Conservation (phyloP, 2,329 filamentous ascomycete species). For the Aspergillus jensenii region DNA sequence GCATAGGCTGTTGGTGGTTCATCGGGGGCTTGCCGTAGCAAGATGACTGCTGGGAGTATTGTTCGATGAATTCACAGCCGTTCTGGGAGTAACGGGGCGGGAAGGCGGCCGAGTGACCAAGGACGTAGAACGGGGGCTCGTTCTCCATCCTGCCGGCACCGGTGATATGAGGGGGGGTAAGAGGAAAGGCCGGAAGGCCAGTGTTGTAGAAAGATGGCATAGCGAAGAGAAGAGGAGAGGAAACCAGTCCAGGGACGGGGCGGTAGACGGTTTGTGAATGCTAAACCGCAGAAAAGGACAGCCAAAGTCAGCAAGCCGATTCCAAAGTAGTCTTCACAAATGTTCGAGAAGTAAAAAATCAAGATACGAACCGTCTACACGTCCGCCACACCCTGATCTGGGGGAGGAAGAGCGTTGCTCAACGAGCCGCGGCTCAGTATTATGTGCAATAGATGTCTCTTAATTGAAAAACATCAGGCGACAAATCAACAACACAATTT, state of each 20-base stretch:
- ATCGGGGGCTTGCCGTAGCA: conserved; percentile 41
- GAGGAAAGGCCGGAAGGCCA: conserved; percentile 42
- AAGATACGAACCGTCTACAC: conserved; percentile 43
- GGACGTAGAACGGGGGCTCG: conserved; percentile 40
- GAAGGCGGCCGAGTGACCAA: conserved; percentile 37
- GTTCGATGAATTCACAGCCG: conserved; percentile 47
- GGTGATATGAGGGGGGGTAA: conserved; percentile 43
- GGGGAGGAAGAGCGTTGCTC: conserved; percentile 39
- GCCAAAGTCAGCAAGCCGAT: conserved; percentile 22
- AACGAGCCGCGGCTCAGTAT: conserved; percentile 40
- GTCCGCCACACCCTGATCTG: conserved; percentile 41
- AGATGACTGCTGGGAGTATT: conserved; percentile 46
- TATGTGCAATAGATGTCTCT: conserved; percentile 30
- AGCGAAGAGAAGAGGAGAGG: conserved; percentile 19
- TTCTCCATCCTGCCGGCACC: conserved; percentile 37
- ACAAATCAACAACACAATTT: conserved; percentile 25
- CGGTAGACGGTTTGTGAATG: conserved; percentile 32
- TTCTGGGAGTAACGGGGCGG: conserved; percentile 44
- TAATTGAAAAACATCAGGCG: conserved; percentile 43
- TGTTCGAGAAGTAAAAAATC: conserved; percentile 3
- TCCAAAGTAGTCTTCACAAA: conserved; percentile 2
- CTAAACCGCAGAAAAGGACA: conserved; percentile 16
- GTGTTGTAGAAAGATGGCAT: conserved; percentile 47
- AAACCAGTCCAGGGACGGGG: conserved; percentile 36
- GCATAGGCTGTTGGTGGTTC: conserved; percentile 30